A percentile compares a stretch with the other conserved stretches of the same genome.
phyloP scores from a whole-genome alignment of 192 early-diverging fungal species.

The Jimgerdemannia flammicorona region DNA sequence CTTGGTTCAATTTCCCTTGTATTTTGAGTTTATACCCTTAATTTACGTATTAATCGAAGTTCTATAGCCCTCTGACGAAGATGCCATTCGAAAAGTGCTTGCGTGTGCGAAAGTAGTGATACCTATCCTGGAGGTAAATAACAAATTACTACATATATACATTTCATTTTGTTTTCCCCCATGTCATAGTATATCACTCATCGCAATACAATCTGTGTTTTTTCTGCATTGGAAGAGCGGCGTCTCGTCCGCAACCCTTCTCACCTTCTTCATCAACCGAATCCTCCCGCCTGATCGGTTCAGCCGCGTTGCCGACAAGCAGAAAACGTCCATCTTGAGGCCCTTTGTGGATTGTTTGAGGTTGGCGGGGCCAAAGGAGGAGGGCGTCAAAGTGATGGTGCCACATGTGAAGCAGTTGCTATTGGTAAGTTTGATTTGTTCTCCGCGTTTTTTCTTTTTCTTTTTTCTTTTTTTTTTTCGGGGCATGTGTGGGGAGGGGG shows the following conservation, averaged over 20 bases:
- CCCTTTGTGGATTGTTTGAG: conserved; percentile 3
- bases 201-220: not conserved
- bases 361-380: not conserved
- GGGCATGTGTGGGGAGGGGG: not conserved
- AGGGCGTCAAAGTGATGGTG: not conserved
- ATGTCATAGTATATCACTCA: not conserved
- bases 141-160: conserved; percentile 1
- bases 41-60: not conserved
- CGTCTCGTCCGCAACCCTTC: conserved; percentile 21
- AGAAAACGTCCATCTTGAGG: conserved; percentile 18
- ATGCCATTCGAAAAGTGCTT: conserved; percentile 19
- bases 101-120: conserved; percentile 20
- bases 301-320: conserved; percentile 16
- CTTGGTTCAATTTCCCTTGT: not conserved
- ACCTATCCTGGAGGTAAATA: conserved; percentile 32
- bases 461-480: no score
- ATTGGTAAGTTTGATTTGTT: not conserved
- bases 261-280: conserved; percentile 19
- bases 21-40: not conserved
- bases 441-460: not conserved
- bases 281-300: conserved; percentile 19
- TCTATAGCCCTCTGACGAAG: conserved; percentile 12
- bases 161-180: not conserved
- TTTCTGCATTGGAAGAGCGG: conserved; percentile 15
- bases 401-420: not conserved